phyloP scores from a whole-genome alignment of 2,329 filamentous ascomycete species.

The Hansfordia pulvinata region DNA sequence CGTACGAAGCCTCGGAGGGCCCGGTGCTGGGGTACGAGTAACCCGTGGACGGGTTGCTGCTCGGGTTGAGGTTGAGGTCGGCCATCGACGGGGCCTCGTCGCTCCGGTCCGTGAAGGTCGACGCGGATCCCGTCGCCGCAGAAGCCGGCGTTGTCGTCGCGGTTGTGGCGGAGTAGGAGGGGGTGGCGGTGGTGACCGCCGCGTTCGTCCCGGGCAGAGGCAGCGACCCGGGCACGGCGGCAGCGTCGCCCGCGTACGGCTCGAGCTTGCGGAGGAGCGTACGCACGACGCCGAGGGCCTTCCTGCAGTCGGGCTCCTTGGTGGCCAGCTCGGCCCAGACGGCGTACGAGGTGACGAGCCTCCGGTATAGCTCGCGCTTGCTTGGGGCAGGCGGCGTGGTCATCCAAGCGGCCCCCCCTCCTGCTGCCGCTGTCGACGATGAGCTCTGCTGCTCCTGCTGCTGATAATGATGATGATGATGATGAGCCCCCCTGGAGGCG shows the following conservation, averaged over 20 bases:
- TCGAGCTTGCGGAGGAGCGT: slow-evolving; percentile 30
- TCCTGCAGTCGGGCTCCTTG: slow-evolving; percentile 24
- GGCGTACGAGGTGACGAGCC: slow-evolving; percentile 25
- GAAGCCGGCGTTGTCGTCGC: slow-evolving; percentile 3
- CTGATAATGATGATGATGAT: no score
- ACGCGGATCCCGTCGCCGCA: slow-evolving; percentile 1
- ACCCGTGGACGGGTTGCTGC: slow-evolving; percentile 2
- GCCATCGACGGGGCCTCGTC: slow-evolving; percentile 7
- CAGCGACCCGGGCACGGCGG: slow-evolving; percentile 3
- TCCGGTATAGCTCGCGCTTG: slow-evolving; percentile 23
- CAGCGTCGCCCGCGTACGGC: slow-evolving; percentile 7
- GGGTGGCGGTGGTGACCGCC: no score
- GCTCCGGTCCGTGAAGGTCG: background rate
- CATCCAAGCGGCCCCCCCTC: no score
- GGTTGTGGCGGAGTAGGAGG: no score
- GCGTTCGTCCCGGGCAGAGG: background rate
- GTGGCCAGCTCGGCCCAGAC: slow-evolving; percentile 29
- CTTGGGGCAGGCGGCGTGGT: no score
- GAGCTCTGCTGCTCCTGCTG: no score
- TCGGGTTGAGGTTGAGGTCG: slow-evolving; percentile 7
- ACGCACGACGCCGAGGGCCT: slow-evolving; percentile 29
- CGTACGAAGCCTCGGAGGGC: slow-evolving; percentile 4
- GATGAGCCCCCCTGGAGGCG: no score
- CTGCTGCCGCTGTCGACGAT: no score
- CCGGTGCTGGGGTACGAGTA: no score